These are phyloP conservation scores for Halophytophthora polymorphica DNA, from an alignment of 352 stramenopile genomes.

Conservation along the genomic window DNA sequence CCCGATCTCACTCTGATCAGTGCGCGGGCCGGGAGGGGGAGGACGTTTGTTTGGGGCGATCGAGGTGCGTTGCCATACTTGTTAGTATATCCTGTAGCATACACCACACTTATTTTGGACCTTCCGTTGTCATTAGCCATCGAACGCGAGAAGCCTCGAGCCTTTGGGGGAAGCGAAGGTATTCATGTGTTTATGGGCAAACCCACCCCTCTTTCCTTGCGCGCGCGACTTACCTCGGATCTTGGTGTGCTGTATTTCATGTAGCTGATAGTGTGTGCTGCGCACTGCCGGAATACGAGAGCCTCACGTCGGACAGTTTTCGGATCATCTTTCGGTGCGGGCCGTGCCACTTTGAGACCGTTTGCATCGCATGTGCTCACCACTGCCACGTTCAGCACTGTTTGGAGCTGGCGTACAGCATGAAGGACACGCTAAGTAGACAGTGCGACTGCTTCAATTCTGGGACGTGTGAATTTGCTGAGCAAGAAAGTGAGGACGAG, in stretches of 20 bases:
- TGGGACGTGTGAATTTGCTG: constrained; percentile 28
- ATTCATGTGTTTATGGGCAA: neutral
- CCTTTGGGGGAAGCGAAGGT: constrained; percentile 48
- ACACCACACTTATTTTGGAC: neutral
- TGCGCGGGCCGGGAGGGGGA: constrained; percentile 48
- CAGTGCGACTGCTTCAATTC: constrained; percentile 49
- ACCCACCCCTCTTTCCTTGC: neutral
- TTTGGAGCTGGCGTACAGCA: constrained; percentile 54
- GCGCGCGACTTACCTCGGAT: neutral
- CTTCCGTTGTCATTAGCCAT: constrained; percentile 18
- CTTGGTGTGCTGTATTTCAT: constrained; percentile 3
- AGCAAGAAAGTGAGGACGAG: constrained; percentile 6
- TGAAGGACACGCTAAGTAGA: constrained; percentile 49
- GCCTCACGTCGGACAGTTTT: constrained; percentile 70
- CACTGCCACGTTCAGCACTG: constrained; percentile 61
- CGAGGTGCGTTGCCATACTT: constrained; percentile 30
- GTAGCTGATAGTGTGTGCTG: constrained; percentile 49
- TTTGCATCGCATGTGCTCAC: constrained; percentile 73
- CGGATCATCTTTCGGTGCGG: constrained; percentile 65
- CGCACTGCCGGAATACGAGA: constrained; percentile 47
- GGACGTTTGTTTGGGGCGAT: constrained; percentile 80
- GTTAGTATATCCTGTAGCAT: neutral
- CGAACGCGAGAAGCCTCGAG: constrained; percentile 18
- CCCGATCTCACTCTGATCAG: constrained; percentile 51
- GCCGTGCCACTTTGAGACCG: constrained; percentile 38